Evolutionary conservation across 2,329 filamentous ascomycete genomes (phyloP).

Genomic region (Metarhizium brunneum): DNA sequence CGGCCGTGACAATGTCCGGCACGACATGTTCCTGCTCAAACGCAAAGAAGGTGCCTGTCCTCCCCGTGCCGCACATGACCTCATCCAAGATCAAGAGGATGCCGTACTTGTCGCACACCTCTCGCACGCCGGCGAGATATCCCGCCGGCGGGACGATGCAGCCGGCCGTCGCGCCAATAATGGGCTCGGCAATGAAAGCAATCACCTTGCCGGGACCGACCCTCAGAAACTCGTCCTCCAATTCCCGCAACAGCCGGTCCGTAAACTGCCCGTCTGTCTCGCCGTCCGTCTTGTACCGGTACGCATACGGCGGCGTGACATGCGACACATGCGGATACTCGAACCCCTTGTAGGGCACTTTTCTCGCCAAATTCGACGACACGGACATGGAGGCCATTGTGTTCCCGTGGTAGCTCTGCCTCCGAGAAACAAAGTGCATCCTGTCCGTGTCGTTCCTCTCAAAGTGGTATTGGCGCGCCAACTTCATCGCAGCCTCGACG

Average conservation of each 20-base stretch:
- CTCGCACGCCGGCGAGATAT: constrained; percentile 32
- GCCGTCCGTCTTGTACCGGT: constrained; percentile 2
- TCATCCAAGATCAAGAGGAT: constrained; percentile 44
- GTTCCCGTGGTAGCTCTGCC: constrained; percentile 40
- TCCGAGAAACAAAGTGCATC: constrained; percentile 31
- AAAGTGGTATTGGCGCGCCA: constrained; percentile 37
- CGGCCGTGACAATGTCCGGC: constrained; percentile 58
- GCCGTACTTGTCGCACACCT: constrained; percentile 16
- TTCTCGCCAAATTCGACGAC: constrained; percentile 18
- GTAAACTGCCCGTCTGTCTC: constrained; percentile 33
- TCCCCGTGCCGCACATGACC: too few species aligned
- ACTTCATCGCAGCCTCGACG: constrained; percentile 37
- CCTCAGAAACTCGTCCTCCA: constrained; percentile 36
- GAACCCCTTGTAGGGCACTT: constrained; percentile 18
- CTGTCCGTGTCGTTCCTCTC: constrained; percentile 28
- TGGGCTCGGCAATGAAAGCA: constrained; percentile 41
- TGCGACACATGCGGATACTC: constrained; percentile 8
- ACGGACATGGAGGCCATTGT: constrained; percentile 36
- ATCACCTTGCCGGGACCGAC: constrained; percentile 36
- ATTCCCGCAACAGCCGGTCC: constrained; percentile 28
- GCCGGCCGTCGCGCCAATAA: constrained; percentile 40
- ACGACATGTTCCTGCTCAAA: constrained; percentile 49
- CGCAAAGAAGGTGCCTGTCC: constrained; percentile 47
- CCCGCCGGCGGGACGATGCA: constrained; percentile 40
- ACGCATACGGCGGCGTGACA: background rate